A percentile compares a stretch with the other conserved stretches of the same genome.
Conservation (phyloP, 192 early-diverging fungal species). For the Allomyces macrogynus region DNA sequence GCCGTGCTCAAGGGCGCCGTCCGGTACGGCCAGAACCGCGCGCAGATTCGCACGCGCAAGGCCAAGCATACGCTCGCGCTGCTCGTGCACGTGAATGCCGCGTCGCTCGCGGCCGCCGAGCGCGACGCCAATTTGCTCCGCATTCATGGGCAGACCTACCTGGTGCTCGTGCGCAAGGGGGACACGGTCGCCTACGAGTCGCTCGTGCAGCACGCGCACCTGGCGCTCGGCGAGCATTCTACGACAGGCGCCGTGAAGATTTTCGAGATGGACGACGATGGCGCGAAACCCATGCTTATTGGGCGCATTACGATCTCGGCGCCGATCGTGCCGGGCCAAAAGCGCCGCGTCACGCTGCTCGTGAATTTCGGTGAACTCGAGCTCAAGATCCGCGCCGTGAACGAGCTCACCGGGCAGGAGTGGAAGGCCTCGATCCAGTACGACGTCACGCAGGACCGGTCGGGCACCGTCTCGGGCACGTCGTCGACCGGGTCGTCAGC, state of each 20-base stretch:
- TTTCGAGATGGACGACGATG: background rate
- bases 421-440: background rate
- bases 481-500: no score
- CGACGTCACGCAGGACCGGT: background rate
- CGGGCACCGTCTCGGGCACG: no score
- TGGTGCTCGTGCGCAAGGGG: slow-evolving; percentile 1
- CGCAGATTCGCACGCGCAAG: background rate
- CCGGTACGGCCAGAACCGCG: slow-evolving; percentile 1
- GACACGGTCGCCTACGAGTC: background rate
- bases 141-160: background rate
- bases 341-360: background rate
- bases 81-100: slow-evolving; percentile 1
- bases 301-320: background rate
- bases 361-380: background rate
- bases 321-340: background rate
- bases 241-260: background rate
- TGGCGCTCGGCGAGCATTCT: background rate
- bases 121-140: background rate
- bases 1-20: slow-evolving; percentile 2
- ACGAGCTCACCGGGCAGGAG: background rate
- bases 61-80: slow-evolving; percentile 1
- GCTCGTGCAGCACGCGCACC: background rate
- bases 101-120: background rate
- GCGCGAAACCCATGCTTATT: background rate
- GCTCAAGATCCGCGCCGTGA: background rate